These are phyloP conservation scores for Litchi chinensis DNA, from an alignment of 345 rosid genomes.

Conservation along the genomic window DNA sequence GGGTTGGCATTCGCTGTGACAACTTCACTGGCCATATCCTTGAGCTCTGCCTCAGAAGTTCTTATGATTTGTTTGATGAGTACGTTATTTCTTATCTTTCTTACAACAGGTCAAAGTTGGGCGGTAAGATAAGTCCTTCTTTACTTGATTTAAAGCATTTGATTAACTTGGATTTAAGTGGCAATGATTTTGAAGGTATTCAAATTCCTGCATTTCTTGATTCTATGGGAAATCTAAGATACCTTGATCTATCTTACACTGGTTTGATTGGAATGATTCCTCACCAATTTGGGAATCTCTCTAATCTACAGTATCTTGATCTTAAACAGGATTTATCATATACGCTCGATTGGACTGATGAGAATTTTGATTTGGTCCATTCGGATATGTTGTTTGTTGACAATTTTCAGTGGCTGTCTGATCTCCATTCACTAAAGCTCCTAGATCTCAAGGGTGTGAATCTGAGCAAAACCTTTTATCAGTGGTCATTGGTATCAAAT, in stretches of 20 bases:
- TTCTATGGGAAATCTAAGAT: neutral
- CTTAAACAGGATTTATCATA: neutral
- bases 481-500: neutral
- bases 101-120: neutral
- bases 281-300: neutral
- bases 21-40: slow-evolving; percentile 1
- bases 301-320: neutral
- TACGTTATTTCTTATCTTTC: no score
- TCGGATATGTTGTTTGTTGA: no score
- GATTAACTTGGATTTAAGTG: neutral
- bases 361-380: no score
- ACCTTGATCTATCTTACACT: neutral
- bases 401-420: no score
- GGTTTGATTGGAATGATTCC: neutral
- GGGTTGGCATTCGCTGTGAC: neutral
- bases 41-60: neutral
- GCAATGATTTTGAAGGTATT: neutral
- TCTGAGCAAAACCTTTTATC: neutral
- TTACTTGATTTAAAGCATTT: neutral
- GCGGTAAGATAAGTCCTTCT: neutral
- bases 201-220: neutral
- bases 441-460: no score
- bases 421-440: no score
- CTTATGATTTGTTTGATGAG: neutral
- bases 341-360: no score